Conservation (phyloP, 1,284 basidiomycete genomes). For the Pyrrhoderma noxium region DNA sequence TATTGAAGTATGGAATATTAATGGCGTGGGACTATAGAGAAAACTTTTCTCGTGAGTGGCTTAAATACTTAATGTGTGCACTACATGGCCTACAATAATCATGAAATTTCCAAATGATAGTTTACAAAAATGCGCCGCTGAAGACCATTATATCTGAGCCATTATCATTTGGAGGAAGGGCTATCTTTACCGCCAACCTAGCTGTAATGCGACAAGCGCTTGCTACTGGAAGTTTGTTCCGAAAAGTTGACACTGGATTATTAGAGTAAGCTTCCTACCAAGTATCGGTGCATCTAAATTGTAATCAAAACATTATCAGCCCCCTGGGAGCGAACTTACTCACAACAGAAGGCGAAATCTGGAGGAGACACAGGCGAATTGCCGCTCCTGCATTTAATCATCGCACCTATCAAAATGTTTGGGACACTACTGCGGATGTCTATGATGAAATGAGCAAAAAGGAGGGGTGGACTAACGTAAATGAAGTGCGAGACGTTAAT, state of each 20-base stretch:
- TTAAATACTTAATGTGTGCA: not conserved
- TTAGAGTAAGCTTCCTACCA: not conserved
- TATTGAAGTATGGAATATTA: not conserved
- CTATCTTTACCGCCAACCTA: not conserved
- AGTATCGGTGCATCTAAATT: not conserved
- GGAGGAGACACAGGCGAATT: constrained; percentile 28
- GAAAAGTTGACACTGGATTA: not conserved
- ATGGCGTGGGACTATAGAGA: no score
- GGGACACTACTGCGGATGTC: constrained; percentile 21
- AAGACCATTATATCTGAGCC: constrained; percentile 1
- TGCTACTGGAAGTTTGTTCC: not conserved
- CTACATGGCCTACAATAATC: not conserved
- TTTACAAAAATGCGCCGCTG: constrained; percentile 5
- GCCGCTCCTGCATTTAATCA: constrained; percentile 28
- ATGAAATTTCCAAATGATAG: not conserved
- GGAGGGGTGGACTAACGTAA: constrained; percentile 23
- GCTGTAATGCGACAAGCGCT: constrained; percentile 4
- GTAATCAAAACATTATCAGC: constrained; percentile 20
- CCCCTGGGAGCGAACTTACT: constrained; percentile 27
- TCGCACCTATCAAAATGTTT: constrained; percentile 24
- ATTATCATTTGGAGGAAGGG: not conserved
- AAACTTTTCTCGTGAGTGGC: not conserved
- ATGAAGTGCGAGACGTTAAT: constrained; percentile 8
- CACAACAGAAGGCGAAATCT: constrained; percentile 25
- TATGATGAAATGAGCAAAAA: constrained; percentile 26